Conservation (phyloP, 305 asterid genomes). For the Andrographis paniculata region DNA sequence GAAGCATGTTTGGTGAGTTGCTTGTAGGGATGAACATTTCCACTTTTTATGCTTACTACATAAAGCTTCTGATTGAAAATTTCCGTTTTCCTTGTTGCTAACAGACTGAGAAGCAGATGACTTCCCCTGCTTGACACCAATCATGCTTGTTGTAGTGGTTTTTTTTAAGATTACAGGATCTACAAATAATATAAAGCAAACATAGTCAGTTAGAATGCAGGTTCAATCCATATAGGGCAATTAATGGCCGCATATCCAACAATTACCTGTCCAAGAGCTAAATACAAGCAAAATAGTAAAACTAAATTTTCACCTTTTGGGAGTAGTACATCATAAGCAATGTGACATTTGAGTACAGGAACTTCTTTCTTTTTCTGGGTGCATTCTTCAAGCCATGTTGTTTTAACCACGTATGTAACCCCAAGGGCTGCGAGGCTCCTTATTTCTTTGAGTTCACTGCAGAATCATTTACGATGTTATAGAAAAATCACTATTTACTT, state of each 20-base stretch:
- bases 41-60: slow-evolving; percentile 31
- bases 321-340: slow-evolving; percentile 78
- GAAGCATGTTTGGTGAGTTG: slow-evolving; percentile 16
- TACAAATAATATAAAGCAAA: slow-evolving; percentile 20
- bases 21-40: slow-evolving; percentile 15
- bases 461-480: slow-evolving; percentile 23
- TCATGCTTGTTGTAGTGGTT: slow-evolving; percentile 27
- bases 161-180: slow-evolving; percentile 46
- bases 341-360: slow-evolving; percentile 70
- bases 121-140: slow-evolving; percentile 39
- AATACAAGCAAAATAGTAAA: not conserved
- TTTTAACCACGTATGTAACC: slow-evolving; percentile 61
- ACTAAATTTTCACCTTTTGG: slow-evolving; percentile 55
- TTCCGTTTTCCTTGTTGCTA: slow-evolving; percentile 25
- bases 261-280: slow-evolving; percentile 16
- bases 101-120: slow-evolving; percentile 33
- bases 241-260: not conserved
- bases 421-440: slow-evolving; percentile 79
- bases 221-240: slow-evolving; percentile 14
- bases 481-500: slow-evolving; percentile 16
- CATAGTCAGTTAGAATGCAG: slow-evolving; percentile 19
- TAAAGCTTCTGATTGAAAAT: slow-evolving; percentile 27
- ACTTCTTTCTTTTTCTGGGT: slow-evolving; percentile 59
- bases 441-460: slow-evolving; percentile 82
- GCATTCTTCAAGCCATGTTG: slow-evolving; percentile 92